Percentiles rank a stretch among this genome's conserved stretches.
Evolutionary conservation across 495 filamentous ascomycete genomes (phyloP).

Genomic region (Clavariopsis aquatica): DNA sequence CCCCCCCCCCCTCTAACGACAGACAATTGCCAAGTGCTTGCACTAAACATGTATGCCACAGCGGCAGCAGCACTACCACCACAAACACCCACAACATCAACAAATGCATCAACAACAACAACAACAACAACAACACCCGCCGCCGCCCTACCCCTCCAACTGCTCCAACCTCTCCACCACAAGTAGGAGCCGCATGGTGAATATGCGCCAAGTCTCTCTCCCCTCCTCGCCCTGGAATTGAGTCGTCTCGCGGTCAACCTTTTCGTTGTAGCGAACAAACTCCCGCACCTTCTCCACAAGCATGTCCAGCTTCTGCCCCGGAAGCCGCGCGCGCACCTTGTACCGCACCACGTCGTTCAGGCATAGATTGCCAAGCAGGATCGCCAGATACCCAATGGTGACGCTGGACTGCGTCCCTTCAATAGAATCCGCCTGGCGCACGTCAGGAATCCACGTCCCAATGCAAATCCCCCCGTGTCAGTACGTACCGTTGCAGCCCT

Average conservation of each 20-base stretch:
- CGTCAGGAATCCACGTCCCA: conserved; percentile 27
- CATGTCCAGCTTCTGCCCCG: conserved; percentile 59
- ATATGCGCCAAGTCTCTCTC: conserved; percentile 51
- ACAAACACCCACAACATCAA: too few relatives aligned
- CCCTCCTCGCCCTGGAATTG: conserved; percentile 50
- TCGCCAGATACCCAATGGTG: conserved; percentile 84
- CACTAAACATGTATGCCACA: neutral
- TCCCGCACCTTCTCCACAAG: conserved; percentile 81
- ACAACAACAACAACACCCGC: conserved; percentile 6
- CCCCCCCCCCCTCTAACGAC: neutral
- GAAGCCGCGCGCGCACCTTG: conserved; percentile 55
- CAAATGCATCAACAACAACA: too few relatives aligned
- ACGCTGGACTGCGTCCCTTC: conserved; percentile 84
- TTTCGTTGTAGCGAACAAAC: conserved; percentile 75
- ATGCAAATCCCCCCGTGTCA: neutral
- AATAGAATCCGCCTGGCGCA: conserved; percentile 74
- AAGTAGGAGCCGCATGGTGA: conserved; percentile 61
- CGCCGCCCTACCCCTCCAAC: conserved; percentile 26
- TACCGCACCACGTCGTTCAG: conserved; percentile 55
- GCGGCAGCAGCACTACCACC: neutral
- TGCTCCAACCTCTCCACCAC: conserved; percentile 51
- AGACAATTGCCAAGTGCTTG: neutral
- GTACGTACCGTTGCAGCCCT: conserved; percentile 52
- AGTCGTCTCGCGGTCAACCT: conserved; percentile 60
- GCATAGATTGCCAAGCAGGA: conserved; percentile 79